Evolutionary conservation across 352 stramenopile genomes (phyloP).

Genomic region (Globisporangium carolinianum): DNA sequence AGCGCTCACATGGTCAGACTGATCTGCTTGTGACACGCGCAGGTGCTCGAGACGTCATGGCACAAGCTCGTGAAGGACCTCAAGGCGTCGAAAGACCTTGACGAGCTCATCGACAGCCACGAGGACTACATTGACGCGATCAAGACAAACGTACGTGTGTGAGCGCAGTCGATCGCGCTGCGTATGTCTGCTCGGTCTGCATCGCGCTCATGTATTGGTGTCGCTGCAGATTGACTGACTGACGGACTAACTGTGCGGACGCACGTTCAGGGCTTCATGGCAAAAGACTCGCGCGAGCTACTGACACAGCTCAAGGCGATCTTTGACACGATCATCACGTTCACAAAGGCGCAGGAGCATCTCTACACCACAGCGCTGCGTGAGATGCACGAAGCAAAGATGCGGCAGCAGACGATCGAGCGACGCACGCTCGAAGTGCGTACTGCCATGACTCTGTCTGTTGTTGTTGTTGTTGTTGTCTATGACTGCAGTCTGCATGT

Average conservation of each 20-base stretch:
- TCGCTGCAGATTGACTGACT: too few relatives aligned
- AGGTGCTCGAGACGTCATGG: slow-evolving; percentile 93
- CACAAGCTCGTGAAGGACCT: slow-evolving; percentile 88
- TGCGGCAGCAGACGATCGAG: slow-evolving; percentile 38
- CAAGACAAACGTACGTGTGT: slow-evolving; percentile 69
- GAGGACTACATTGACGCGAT: slow-evolving; percentile 92
- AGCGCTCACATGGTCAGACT: background rate
- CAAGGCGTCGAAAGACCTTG: slow-evolving; percentile 88
- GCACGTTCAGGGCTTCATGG: slow-evolving; percentile 73
- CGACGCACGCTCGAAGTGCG: slow-evolving; percentile 41
- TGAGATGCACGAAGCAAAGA: slow-evolving; percentile 59
- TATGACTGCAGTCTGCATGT: too few relatives aligned
- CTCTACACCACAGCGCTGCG: slow-evolving; percentile 73
- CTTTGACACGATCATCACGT: slow-evolving; percentile 76
- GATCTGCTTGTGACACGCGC: background rate
- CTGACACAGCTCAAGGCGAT: slow-evolving; percentile 75
- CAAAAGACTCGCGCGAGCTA: slow-evolving; percentile 62
- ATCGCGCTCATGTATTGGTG: background rate
- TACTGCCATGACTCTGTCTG: background rate
- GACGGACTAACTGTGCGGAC: background rate
- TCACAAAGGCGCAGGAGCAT: slow-evolving; percentile 77
- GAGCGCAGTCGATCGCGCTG: background rate
- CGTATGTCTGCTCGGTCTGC: background rate
- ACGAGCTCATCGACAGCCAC: slow-evolving; percentile 95
- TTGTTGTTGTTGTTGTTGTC: too few relatives aligned